These are phyloP conservation scores for Teunomyces cretensis DNA, from an alignment of 805 yeast species.

Conservation along the genomic window DNA sequence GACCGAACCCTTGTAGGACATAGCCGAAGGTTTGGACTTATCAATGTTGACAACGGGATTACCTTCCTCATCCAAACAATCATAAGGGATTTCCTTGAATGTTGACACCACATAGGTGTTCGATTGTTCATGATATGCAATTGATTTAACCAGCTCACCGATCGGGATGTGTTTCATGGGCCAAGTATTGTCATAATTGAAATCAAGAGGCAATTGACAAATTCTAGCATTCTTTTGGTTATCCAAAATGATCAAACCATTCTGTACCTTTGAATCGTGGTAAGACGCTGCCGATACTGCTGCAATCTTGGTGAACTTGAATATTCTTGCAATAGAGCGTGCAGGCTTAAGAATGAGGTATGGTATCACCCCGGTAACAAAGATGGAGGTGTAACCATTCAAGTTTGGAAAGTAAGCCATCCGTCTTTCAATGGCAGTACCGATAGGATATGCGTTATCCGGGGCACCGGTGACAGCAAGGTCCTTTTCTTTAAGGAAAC, in stretches of 20 bases:
- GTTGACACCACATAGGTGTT: constrained; percentile 65
- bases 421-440: constrained; percentile 68
- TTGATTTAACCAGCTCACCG: constrained; percentile 62
- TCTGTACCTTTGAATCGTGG: constrained; percentile 34
- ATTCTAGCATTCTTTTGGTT: constrained; percentile 67
- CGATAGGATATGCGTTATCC: constrained; percentile 68
- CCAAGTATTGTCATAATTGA: constrained; percentile 57
- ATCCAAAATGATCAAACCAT: constrained; percentile 72
- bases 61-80: constrained; percentile 74
- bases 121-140: constrained; percentile 69
- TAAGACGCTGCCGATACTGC: constrained; percentile 66
- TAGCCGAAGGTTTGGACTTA: constrained; percentile 53
- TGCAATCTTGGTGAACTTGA: constrained; percentile 63
- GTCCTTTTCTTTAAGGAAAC: constrained; percentile 44
- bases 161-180: constrained; percentile 55
- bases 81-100: constrained; percentile 55
- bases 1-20: constrained; percentile 57
- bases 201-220: constrained; percentile 45
- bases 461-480: constrained; percentile 72
- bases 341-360: constrained; percentile 64
- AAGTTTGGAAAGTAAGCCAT: constrained; percentile 58
- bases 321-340: constrained; percentile 62
- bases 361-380: constrained; percentile 75
- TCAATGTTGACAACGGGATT: constrained; percentile 57
- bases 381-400: constrained; percentile 57